Conservation (phyloP, 1,284 basidiomycete species). For the Cerioporus squamosus region DNA sequence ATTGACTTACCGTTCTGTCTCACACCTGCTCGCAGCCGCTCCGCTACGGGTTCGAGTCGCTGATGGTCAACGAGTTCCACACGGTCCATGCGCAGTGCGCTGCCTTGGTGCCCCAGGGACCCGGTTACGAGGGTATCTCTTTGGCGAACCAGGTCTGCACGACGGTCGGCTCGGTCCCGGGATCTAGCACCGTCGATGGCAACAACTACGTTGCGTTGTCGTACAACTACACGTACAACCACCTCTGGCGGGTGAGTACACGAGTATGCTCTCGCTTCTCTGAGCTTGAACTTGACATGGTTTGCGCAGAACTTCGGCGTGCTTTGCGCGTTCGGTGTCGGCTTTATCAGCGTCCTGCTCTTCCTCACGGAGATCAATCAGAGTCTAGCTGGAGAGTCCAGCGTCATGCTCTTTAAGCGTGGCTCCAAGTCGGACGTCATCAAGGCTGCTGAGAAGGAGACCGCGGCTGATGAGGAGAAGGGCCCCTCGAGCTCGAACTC, state of each 20-base stretch:
- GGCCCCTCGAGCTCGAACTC: slow-evolving; percentile 1
- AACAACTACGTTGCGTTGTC: slow-evolving; percentile 58
- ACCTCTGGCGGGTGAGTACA: slow-evolving; percentile 70
- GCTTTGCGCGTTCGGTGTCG: slow-evolving; percentile 53
- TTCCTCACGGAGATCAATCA: slow-evolving; percentile 55
- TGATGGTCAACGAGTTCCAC: slow-evolving; percentile 63
- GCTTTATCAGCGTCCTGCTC: slow-evolving; percentile 52
- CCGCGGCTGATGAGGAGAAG: slow-evolving; percentile 35
- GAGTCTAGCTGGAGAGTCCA: slow-evolving; percentile 33
- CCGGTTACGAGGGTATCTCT: slow-evolving; percentile 57
- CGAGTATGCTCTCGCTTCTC: background rate
- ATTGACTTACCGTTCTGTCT: background rate
- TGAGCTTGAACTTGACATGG: background rate
- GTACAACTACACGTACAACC: slow-evolving; percentile 62
- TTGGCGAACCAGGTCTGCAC: slow-evolving; percentile 65
- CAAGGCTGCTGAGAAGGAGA: slow-evolving; percentile 26
- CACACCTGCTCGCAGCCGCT: slow-evolving; percentile 39
- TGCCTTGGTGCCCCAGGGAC: slow-evolving; percentile 47
- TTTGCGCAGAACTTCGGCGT: slow-evolving; percentile 57
- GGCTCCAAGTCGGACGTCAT: slow-evolving; percentile 31
- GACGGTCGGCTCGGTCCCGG: slow-evolving; percentile 55
- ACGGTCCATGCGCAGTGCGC: slow-evolving; percentile 46
- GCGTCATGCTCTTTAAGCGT: slow-evolving; percentile 48
- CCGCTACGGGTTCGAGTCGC: slow-evolving; percentile 54
- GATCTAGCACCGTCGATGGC: slow-evolving; percentile 51